Conservation (phyloP, 2,329 filamentous ascomycete species). For the Cladosporium phlei region DNA sequence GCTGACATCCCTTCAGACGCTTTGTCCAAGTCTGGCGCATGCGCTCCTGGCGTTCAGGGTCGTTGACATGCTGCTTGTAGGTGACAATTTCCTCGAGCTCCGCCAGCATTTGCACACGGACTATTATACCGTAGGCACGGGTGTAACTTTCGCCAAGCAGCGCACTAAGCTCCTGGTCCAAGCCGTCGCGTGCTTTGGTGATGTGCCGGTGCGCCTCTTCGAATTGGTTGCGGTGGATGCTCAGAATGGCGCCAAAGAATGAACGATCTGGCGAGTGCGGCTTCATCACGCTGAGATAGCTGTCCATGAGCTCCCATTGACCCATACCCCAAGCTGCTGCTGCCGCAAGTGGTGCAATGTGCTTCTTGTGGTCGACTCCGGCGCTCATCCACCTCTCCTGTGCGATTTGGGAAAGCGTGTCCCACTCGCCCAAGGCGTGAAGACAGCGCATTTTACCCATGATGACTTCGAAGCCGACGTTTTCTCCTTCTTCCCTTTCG, state of each 20-base stretch:
- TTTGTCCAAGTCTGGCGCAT: conserved; percentile 96
- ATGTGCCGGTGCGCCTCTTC: conserved; percentile 85
- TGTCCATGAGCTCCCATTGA: conserved; percentile 98
- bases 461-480: conserved; percentile 78
- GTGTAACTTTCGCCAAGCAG: conserved; percentile 98
- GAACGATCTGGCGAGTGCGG: conserved; percentile 86
- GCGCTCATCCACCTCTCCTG: conserved; percentile 93
- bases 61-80: conserved; percentile 82
- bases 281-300: conserved; percentile 93
- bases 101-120: conserved; percentile 97
- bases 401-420: conserved; percentile 79
- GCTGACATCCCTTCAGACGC: conserved; percentile 87
- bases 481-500: conserved; percentile 60
- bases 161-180: conserved; percentile 93
- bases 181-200: conserved; percentile 81
- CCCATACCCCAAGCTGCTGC: conserved; percentile 93
- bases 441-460: conserved; percentile 99
- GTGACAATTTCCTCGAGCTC: conserved; percentile 96
- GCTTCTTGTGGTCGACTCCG: conserved; percentile 67
- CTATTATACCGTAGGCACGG: conserved; percentile 93
- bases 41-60: conserved; percentile 79
- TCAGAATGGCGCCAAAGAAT: conserved; percentile 94
- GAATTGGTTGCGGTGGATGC: conserved; percentile 93
- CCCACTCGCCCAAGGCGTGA: conserved; percentile 96
- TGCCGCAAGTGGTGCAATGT: conserved; percentile 88